Percentiles rank a stretch among this genome's conserved stretches.
Evolutionary conservation across 352 stramenopile genomes (phyloP).

Genomic region (Paralagenidium karlingii): DNA sequence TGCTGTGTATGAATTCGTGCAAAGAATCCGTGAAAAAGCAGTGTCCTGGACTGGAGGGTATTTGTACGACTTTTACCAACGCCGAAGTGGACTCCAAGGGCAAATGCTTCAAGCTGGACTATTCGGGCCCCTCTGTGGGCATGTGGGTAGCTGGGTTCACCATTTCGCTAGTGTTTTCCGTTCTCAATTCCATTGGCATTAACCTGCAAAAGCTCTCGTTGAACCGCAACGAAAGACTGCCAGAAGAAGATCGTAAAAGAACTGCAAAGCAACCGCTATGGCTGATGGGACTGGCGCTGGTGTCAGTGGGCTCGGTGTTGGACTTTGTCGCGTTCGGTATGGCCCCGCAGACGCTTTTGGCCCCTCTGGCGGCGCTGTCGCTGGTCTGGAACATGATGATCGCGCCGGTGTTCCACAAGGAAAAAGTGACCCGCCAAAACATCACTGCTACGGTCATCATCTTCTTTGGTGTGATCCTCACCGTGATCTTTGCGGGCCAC

Average conservation of each 20-base stretch:
- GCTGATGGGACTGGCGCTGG: constrained; percentile 77
- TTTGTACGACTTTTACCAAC: constrained; percentile 27
- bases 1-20: constrained; percentile 51
- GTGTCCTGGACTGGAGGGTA: constrained; percentile 44
- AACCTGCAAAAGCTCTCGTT: constrained; percentile 88
- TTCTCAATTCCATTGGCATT: constrained; percentile 84
- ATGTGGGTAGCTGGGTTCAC: constrained; percentile 82
- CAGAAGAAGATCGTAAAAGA: constrained; percentile 46
- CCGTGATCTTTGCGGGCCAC: constrained; percentile 82
- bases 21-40: constrained; percentile 35
- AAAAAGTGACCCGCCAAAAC: constrained; percentile 74
- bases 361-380: constrained; percentile 76
- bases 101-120: constrained; percentile 73
- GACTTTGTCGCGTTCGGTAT: constrained; percentile 89
- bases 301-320: constrained; percentile 71
- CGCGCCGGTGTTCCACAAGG: constrained; percentile 81
- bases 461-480: constrained; percentile 79
- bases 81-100: constrained; percentile 39
- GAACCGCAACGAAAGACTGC: constrained; percentile 61
- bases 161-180: constrained; percentile 79
- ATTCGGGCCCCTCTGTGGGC: constrained; percentile 48
- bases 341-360: constrained; percentile 83
- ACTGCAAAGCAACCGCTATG: constrained; percentile 78
- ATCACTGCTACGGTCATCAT: constrained; percentile 80
- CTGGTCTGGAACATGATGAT: constrained; percentile 90